phyloP scores from a whole-genome alignment of 495 filamentous ascomycete genomes.

The Evansstolkia leycettana region DNA sequence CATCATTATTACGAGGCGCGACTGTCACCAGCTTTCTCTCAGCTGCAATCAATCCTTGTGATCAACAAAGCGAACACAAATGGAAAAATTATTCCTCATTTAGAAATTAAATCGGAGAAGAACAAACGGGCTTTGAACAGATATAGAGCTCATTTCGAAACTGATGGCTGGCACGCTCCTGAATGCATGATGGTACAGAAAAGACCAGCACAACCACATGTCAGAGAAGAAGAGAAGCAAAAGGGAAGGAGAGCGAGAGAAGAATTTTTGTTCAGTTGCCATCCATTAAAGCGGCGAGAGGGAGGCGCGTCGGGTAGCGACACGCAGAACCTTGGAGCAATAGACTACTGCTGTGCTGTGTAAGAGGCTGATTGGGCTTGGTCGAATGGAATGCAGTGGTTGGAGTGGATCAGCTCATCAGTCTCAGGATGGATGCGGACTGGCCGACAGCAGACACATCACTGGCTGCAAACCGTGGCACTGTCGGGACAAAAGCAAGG shows the following conservation, averaged over 20 bases:
- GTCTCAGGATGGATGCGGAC: constrained; percentile 22
- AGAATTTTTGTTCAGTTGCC: constrained; percentile 32
- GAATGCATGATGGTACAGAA: too few species aligned
- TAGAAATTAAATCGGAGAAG: too few species aligned
- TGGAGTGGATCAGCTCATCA: constrained; percentile 13
- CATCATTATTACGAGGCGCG: too few species aligned
- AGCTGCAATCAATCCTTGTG: too few species aligned
- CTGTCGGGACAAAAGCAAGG: constrained; percentile 19
- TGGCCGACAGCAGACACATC: constrained; percentile 12
- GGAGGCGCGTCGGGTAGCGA: constrained; percentile 22
- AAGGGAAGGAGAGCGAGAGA: constrained; percentile 14
- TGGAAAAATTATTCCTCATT: too few species aligned
- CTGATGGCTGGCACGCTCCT: too few species aligned
- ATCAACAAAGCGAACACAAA: too few species aligned
- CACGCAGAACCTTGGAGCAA: constrained; percentile 8
- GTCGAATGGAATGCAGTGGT: background rate
- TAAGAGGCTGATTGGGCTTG: constrained; percentile 28
- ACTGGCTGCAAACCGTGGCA: constrained; percentile 23
- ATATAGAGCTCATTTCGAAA: too few species aligned
- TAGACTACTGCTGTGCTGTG: too few species aligned
- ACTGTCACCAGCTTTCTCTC: too few species aligned
- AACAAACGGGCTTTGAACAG: too few species aligned
- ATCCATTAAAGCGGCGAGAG: constrained; percentile 29
- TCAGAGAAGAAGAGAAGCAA: constrained; percentile 11
- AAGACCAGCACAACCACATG: too few species aligned